Conservation (phyloP, 2,329 filamentous ascomycete species). For the Pestalotiopsis sp. region DNA sequence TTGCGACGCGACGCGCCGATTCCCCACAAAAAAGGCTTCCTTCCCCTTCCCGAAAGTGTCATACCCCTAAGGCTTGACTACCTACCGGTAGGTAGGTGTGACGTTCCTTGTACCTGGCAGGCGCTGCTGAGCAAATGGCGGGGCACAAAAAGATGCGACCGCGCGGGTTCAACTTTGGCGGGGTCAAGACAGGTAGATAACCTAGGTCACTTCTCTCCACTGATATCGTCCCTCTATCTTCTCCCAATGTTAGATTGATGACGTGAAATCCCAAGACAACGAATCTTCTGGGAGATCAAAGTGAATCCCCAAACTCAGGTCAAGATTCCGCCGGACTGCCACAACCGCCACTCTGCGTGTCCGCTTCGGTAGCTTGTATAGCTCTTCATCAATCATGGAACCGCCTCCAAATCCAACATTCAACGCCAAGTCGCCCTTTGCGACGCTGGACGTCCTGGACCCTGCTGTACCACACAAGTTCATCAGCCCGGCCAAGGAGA, state of each 20-base stretch:
- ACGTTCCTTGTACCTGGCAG: no score
- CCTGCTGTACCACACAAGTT: constrained; percentile 58
- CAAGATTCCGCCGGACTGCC: background rate
- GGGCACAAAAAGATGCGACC: background rate
- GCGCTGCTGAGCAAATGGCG: background rate
- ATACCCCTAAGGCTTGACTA: no score
- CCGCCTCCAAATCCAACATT: constrained; percentile 5
- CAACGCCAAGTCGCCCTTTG: constrained; percentile 21
- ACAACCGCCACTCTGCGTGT: background rate
- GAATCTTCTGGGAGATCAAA: background rate
- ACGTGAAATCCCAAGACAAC: background rate
- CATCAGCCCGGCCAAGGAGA: constrained; percentile 72
- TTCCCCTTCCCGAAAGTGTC: no score
- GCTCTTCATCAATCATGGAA: constrained; percentile 3
- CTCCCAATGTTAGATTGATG: background rate
- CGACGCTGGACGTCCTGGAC: constrained; percentile 52
- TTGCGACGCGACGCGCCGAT: no score
- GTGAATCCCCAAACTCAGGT: background rate
- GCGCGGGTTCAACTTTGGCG: background rate
- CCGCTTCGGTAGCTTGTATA: background rate
- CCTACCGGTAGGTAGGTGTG: no score
- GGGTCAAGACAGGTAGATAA: no score
- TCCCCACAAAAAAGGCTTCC: no score
- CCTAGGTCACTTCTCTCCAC: no score
- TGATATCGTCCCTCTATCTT: background rate